Evolutionary conservation across 2,329 filamentous ascomycete species (phyloP).

Genomic region (Calonectria pteridis): DNA sequence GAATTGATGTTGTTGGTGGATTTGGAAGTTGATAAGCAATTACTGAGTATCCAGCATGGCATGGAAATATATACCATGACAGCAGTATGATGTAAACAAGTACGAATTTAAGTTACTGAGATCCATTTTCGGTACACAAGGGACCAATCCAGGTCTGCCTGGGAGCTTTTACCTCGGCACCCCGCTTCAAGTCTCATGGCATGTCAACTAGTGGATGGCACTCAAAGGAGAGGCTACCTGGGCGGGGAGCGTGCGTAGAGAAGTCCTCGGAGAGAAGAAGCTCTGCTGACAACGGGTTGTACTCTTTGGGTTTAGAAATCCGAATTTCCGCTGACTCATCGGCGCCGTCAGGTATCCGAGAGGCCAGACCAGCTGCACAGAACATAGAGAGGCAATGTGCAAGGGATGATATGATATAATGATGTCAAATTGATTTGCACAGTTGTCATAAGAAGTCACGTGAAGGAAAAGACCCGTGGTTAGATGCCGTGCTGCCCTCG

Average conservation of each 20-base stretch:
- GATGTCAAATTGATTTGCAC: not conserved
- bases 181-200: not conserved
- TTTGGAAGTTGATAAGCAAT: not conserved
- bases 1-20: not conserved
- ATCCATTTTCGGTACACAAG: not conserved
- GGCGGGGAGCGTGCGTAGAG: no score
- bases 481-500: not conserved
- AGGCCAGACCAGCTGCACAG: not conserved
- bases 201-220: not conserved
- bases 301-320: not conserved
- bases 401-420: not conserved
- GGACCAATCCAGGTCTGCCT: not conserved
- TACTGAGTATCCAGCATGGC: no score
- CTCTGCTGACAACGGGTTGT: not conserved
- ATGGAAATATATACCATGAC: not conserved
- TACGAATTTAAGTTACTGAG: not conserved
- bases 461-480: not conserved
- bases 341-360: no score
- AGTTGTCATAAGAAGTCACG: not conserved
- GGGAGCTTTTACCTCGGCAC: not conserved
- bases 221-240: not conserved
- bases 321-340: not conserved
- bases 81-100: no score
- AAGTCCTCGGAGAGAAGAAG: not conserved
- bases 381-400: not conserved